Conservation (phyloP, 2,329 filamentous ascomycete species). For the Fusarium solani-melongenae region DNA sequence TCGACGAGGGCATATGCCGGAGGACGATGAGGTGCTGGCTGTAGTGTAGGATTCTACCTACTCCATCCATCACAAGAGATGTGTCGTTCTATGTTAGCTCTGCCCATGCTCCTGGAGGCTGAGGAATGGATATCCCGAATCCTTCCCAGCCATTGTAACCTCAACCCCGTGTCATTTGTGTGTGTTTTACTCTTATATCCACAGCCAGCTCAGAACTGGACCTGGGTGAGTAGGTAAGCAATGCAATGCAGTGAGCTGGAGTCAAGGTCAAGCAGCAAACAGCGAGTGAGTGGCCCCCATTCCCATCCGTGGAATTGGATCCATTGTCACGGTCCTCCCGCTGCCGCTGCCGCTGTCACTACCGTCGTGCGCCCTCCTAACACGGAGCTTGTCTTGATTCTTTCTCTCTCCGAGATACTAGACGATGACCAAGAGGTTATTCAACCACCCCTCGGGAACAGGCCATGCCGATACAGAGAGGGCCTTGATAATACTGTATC, state of each 20-base stretch:
- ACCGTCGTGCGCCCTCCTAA: constrained; percentile 1
- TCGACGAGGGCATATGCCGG: constrained; percentile 10
- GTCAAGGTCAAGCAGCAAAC: not conserved
- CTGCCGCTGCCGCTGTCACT: constrained; percentile 8
- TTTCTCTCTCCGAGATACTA: not conserved
- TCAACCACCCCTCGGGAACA: not conserved
- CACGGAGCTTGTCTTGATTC: not conserved
- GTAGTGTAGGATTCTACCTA: not conserved
- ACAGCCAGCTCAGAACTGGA: not conserved
- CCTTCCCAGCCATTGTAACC: constrained; percentile 16
- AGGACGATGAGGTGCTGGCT: not conserved
- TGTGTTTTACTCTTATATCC: not conserved
- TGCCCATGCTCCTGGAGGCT: constrained; percentile 16
- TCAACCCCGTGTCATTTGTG: not conserved
- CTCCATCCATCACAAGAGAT: not conserved
- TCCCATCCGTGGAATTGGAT: not conserved
- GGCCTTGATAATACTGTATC: not conserved
- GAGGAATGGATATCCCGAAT: constrained; percentile 32
- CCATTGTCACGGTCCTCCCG: constrained; percentile 3
- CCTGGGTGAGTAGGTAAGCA: not conserved
- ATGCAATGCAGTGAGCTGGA: not conserved
- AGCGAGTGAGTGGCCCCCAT: not conserved
- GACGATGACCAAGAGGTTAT: not conserved
- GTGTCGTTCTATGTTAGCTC: not conserved
- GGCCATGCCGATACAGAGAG: not conserved